These are phyloP conservation scores for Globisporangium paroecandrum DNA, from an alignment of 352 stramenopile genomes.

Conservation along the genomic window DNA sequence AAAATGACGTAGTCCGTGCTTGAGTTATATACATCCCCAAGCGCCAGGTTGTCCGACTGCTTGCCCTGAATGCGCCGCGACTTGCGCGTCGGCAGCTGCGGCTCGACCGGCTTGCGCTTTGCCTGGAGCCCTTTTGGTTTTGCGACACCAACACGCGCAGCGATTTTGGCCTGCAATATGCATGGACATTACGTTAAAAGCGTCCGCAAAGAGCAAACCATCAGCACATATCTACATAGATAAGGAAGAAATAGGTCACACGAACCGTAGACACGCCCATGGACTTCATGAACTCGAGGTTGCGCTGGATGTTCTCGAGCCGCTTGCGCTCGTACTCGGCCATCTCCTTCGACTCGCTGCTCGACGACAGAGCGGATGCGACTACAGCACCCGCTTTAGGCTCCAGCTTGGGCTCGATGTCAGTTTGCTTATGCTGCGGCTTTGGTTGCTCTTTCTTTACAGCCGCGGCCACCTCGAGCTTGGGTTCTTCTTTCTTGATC, in stretches of 20 bases:
- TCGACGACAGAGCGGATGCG: neutral
- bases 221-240: neutral
- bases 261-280: conserved; percentile 74
- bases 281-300: conserved; percentile 79
- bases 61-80: conserved; percentile 64
- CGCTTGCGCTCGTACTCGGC: conserved; percentile 82
- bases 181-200: neutral
- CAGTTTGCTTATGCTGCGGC: neutral
- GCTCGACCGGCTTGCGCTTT: conserved; percentile 27
- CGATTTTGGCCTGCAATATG: conserved; percentile 47
- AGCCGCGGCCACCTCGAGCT: neutral
- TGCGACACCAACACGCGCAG: conserved; percentile 32
- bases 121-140: conserved; percentile 5
- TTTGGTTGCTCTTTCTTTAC: neutral
- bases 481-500: conserved; percentile 13
- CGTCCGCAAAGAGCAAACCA: neutral
- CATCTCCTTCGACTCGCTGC: conserved; percentile 22
- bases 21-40: conserved; percentile 14
- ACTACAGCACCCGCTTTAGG: conserved; percentile 3
- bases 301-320: conserved; percentile 80
- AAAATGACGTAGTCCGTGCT: conserved; percentile 1
- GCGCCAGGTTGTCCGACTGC: conserved; percentile 36
- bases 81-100: conserved; percentile 40
- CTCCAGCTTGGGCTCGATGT: neutral
- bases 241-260: neutral